Evolutionary conservation across 176 grass and related monocot genomes (phyloP), one percentile per base, ranked within the genome.

Genomic region (Ananas comosus): DNA sequence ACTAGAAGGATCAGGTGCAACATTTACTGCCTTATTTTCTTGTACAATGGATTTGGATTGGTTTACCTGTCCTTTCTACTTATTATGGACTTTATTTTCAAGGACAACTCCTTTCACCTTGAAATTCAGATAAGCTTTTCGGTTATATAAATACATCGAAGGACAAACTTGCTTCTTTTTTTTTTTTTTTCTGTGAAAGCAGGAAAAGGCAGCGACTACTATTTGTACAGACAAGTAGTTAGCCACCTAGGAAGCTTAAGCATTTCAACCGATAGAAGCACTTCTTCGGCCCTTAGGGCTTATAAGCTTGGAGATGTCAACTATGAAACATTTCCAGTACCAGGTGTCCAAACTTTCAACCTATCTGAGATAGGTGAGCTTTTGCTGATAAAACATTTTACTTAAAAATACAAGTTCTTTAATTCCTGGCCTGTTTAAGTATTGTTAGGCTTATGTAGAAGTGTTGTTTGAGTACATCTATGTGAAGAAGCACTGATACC

Each of bases 1-100:
- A 79, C 75, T 16, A 12, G 14, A 47, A 11, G 48, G 24, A 51
- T 10, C 73, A 52, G 88, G 88, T 88, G 64, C n/a, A 51, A 51
- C 50, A n/a, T 67, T 53, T 63, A 27, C 67, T 80, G 51, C 75
- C 6, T 21, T 6, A 2, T 7, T 29, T 57, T 58, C 24, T 33
- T 11, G 27, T 24, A 13, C 9, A 22, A 22, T 61, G 56, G 21
- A 10, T 61, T 22, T 9, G 13, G 56, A 18, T 61, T 57, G 2
- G n/a, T 19, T 18, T 14, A 61, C 56, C 21, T 61, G 56, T 18
- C 14, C 8, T 57, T 57, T 9, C 2, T 18, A 18, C 21, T 61
- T 58, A 58, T n/a, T 18, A 12, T 1, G 53, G 53, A 58, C 53
- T 58, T 58, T 17, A n/a, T 58, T 18, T 61, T 18, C 10, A 61